phyloP scores from a whole-genome alignment of 176 grass and related monocot genomes.

The Ensete ventricosum region DNA sequence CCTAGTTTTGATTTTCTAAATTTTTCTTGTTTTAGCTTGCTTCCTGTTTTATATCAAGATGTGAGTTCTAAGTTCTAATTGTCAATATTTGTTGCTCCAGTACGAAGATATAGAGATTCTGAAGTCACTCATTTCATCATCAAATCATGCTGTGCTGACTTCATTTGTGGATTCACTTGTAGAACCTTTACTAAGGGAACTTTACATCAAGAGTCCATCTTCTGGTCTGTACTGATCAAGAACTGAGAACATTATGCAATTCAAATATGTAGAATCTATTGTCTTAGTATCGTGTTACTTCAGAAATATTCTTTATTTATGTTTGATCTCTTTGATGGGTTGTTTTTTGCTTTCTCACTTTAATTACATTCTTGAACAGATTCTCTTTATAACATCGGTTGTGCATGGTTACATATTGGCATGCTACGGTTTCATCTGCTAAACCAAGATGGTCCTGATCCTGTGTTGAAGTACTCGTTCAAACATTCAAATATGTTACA shows the following conservation, averaged over 20 bases:
- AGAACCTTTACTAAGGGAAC: slow-evolving; percentile 55
- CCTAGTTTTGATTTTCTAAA: no score
- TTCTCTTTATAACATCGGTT: slow-evolving; percentile 63
- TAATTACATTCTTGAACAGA: slow-evolving; percentile 31
- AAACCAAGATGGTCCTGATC: slow-evolving; percentile 67
- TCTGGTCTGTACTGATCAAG: slow-evolving; percentile 19
- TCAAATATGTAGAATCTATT: not conserved
- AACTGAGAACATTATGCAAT: not conserved
- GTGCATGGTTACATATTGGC: slow-evolving; percentile 84
- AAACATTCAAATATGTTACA: slow-evolving; percentile 63
- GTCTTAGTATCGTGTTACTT: not conserved
- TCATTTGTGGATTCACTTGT: slow-evolving; percentile 52
- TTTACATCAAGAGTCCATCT: slow-evolving; percentile 40
- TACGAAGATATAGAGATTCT: slow-evolving; percentile 34
- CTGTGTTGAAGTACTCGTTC: slow-evolving; percentile 52
- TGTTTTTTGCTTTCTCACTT: slow-evolving; percentile 3
- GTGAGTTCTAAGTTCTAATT: slow-evolving; percentile 21
- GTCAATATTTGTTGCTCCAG: slow-evolving; percentile 22
- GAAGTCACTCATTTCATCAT: slow-evolving; percentile 50
- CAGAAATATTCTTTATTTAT: not conserved
- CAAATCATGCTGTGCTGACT: slow-evolving; percentile 51
- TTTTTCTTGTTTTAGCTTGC: not conserved
- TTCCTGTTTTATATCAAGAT: not conserved
- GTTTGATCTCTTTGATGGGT: not conserved
- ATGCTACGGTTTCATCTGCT: slow-evolving; percentile 65